Evolutionary conservation across 768 basidiomycete species (phyloP).

Genomic region (Auricularia cornea): DNA sequence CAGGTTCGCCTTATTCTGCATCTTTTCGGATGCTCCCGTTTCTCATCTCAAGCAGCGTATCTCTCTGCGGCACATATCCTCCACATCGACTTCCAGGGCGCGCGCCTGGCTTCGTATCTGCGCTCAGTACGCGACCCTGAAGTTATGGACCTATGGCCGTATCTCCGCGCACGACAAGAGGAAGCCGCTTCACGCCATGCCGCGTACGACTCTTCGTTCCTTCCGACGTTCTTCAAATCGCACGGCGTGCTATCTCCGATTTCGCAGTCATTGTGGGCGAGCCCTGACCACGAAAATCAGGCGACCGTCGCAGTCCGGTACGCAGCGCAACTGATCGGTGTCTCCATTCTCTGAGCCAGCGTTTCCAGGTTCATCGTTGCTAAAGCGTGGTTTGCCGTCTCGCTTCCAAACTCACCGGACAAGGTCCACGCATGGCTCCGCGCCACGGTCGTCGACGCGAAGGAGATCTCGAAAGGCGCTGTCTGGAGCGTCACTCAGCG

Average conservation of each 20-base stretch:
- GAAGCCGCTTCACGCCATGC: slow-evolving; percentile 33
- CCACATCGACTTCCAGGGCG: slow-evolving; percentile 38
- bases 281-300: slow-evolving; percentile 52
- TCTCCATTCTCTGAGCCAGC: not conserved
- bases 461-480: slow-evolving; percentile 46
- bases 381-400: slow-evolving; percentile 53
- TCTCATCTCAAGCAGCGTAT: slow-evolving; percentile 57
- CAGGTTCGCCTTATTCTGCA: slow-evolving; percentile 47
- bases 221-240: slow-evolving; percentile 30
- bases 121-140: slow-evolving; percentile 28
- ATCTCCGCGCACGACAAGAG: slow-evolving; percentile 41
- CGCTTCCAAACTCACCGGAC: slow-evolving; percentile 35
- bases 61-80: slow-evolving; percentile 51
- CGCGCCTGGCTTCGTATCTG: slow-evolving; percentile 35
- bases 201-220: slow-evolving; percentile 42
- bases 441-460: slow-evolving; percentile 36
- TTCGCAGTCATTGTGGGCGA: slow-evolving; percentile 44
- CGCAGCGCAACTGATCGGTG: slow-evolving; percentile 6
- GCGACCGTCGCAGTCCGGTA: slow-evolving; percentile 49
- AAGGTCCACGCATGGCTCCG: slow-evolving; percentile 27
- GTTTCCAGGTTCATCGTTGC: slow-evolving; percentile 51
- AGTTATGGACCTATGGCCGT: slow-evolving; percentile 67
- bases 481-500: slow-evolving; percentile 48
- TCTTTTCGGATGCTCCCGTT: too few species aligned
- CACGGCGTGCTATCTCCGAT: slow-evolving; percentile 25